Evolutionary conservation across 331 rosid species (phyloP), one percentile per base, ranked within the genome.

Genomic region (Pyracantha coccinea): DNA sequence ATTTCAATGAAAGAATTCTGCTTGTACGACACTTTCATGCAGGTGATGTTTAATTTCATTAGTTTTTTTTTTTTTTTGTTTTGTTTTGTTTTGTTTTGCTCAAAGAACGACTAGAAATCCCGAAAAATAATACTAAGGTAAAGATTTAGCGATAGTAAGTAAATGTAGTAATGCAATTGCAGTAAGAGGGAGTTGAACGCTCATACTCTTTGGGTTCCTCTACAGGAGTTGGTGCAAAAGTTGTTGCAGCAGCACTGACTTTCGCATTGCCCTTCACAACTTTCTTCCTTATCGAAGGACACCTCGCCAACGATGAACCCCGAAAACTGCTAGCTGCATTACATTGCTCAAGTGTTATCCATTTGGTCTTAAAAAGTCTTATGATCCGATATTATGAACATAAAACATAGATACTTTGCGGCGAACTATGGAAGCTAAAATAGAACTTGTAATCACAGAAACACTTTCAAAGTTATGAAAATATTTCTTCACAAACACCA

Each of bases 191-290:
- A 31, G 68, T 33, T 44, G 68, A 68, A 80, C 81, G 68, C 24
- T 64, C 84, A 55, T 89, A 93, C 96, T 90, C 95, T 69, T 90
- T 88, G 77, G 80, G 71, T 82, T 87, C 90, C 80, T 86, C 89
- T 1, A 31, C 20, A 9, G 89, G 82, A 73, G 86, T 14, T 45
- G 90, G 57, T 75, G 77, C 87, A 73, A 87, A 84, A 71, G 91
- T 71, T 12, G 82, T 78, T 29, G 80, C 88, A 50, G 90, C 92
- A 52, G 91, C 92, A 79, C 59, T 74, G 45, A 88, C 89, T 83
- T 77, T 84, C 71, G 53, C 75, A 25, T 72, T 83, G 27, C 73
- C 57, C 79, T 86, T 89, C 57, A 82, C 76, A 83, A 58, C 53
- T 69, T 79, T 88, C 74, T 85, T 84, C 85, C 59, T 84, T 55